Conservation (phyloP, 169 alveolate species). For the Cryptosporidium ubiquitum region DNA sequence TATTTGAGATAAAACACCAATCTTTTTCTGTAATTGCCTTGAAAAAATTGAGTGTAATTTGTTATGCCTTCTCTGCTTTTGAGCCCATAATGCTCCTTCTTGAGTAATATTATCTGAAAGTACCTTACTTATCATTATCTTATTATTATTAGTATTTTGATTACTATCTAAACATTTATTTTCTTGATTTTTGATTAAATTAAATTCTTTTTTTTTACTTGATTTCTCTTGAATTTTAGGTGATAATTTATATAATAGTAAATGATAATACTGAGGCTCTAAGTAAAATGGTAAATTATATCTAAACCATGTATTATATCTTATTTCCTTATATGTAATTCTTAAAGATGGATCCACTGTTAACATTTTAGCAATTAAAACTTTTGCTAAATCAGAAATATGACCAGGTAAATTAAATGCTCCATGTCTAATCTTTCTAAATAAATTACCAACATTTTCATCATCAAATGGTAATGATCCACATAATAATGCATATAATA, state of each 20-base stretch:
- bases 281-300: constrained; percentile 73
- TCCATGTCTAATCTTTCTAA: constrained; percentile 90
- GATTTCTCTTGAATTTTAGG: background rate
- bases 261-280: constrained; percentile 65
- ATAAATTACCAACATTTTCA: constrained; percentile 85
- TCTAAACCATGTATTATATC: constrained; percentile 75
- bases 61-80: constrained; percentile 53
- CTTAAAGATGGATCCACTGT: constrained; percentile 83
- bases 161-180: background rate
- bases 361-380: constrained; percentile 83
- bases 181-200: background rate
- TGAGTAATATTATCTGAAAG: constrained; percentile 35
- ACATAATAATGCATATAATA: constrained; percentile 94
- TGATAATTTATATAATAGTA: background rate
- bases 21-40: constrained; percentile 52
- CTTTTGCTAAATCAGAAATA: constrained; percentile 86
- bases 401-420: constrained; percentile 89
- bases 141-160: background rate
- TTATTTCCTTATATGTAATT: constrained; percentile 77
- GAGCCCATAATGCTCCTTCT: constrained; percentile 63
- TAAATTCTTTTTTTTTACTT: background rate
- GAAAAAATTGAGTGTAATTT: constrained; percentile 57
- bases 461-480: constrained; percentile 97
- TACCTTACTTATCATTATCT: background rate
- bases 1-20: background rate